Percentiles rank a stretch among this genome's conserved stretches.
Evolutionary conservation across 2,329 filamentous ascomycete species (phyloP).

Genomic region (Keithomyces neogunnii): DNA sequence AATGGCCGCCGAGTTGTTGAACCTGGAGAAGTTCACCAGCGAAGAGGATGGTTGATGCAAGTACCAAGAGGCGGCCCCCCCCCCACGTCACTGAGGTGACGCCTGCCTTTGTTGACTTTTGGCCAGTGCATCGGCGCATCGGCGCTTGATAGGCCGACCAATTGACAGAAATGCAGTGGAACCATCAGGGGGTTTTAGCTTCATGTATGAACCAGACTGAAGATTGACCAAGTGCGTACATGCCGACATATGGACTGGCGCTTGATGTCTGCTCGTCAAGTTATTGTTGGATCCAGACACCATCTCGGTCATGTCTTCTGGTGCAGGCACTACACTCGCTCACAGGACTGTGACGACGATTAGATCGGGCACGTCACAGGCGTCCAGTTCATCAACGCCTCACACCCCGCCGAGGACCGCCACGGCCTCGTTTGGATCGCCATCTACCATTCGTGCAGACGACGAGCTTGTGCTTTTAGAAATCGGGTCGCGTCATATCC

Average conservation of each 20-base stretch:
- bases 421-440: conserved; percentile 47
- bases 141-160: conserved; percentile 13
- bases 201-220: too few relatives aligned
- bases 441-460: conserved; percentile 58
- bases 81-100: conserved; percentile 23
- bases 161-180: too few relatives aligned
- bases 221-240: too few relatives aligned
- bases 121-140: conserved; percentile 14
- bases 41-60: not conserved
- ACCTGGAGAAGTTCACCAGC: not conserved
- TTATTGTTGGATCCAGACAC: not conserved
- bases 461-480: conserved; percentile 83
- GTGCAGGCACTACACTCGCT: conserved; percentile 35
- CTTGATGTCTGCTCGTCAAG: not conserved
- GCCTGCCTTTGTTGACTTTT: conserved; percentile 17
- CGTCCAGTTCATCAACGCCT: conserved; percentile 36
- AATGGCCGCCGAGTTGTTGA: not conserved
- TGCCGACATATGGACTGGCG: too few relatives aligned
- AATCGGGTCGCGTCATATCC: conserved; percentile 68
- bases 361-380: conserved; percentile 31
- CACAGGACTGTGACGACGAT: conserved; percentile 53
- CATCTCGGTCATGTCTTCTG: conserved; percentile 32
- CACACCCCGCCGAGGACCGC: conserved; percentile 52
- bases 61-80: conserved; percentile 5
- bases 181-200: too few relatives aligned